Percentiles rank a stretch among this genome's conserved stretches.
phyloP scores from a whole-genome alignment of 306 rosid species.

The Crataegus laevigata region DNA sequence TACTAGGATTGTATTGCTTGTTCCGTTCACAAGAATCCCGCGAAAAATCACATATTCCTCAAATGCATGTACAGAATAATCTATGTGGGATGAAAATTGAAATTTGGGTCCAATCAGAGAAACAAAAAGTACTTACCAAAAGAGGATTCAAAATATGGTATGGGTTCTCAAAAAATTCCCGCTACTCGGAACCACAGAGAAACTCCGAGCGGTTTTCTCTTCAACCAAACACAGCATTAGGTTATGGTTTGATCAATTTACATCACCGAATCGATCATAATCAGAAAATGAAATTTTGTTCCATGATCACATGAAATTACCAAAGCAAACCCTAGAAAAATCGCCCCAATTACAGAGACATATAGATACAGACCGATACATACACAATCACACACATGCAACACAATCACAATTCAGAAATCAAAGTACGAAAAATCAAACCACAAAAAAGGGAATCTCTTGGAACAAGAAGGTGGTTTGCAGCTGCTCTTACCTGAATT shows the following conservation, averaged over 20 bases:
- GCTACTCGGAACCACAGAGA: neutral
- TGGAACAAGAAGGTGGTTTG: neutral
- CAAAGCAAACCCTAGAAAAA: constrained; percentile 18
- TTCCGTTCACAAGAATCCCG: neutral
- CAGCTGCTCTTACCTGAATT: constrained; percentile 14
- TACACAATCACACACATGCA: neutral
- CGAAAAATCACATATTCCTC: neutral
- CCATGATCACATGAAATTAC: constrained; percentile 1
- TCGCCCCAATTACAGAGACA: neutral
- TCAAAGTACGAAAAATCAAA: neutral
- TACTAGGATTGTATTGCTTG: neutral
- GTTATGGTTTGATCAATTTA: neutral
- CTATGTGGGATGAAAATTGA: neutral
- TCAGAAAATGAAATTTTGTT: neutral
- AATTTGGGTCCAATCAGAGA: neutral
- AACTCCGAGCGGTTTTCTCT: neutral
- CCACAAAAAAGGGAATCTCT: neutral
- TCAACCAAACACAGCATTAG: neutral
- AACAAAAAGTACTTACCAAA: neutral
- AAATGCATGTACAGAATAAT: neutral
- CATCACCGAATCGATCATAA: neutral
- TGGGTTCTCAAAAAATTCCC: neutral
- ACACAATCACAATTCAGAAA: neutral
- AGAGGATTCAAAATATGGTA: neutral
- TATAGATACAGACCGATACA: neutral